phyloP scores from a whole-genome alignment of 169 alveolate species.

The Plasmodium fragile region DNA sequence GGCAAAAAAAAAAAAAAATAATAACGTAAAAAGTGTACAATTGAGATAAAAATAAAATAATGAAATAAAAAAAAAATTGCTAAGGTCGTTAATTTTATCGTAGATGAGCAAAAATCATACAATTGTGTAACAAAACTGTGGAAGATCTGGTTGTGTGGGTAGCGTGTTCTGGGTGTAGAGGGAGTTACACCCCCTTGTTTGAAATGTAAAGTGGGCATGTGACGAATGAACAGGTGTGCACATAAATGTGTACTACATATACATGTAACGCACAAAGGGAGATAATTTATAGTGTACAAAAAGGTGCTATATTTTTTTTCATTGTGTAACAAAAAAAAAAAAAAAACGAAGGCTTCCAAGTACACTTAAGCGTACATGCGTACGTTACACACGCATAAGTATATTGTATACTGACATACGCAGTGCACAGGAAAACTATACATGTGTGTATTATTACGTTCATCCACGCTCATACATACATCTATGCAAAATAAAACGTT shows the following conservation, averaged over 20 bases:
- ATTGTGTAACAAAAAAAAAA: background rate
- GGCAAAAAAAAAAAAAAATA: background rate
- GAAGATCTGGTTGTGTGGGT: background rate
- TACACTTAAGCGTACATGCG: background rate
- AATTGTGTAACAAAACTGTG: slow-evolving; percentile 1
- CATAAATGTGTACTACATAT: background rate
- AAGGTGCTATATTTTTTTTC: background rate
- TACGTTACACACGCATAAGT: background rate
- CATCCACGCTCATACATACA: background rate
- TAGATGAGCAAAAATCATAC: background rate
- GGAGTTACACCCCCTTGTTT: background rate
- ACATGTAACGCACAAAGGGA: background rate
- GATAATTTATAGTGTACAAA: background rate
- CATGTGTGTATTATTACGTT: background rate
- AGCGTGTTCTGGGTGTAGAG: background rate
- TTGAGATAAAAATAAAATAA: background rate
- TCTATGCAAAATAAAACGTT: background rate
- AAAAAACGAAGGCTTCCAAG: background rate
- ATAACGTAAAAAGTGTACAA: background rate
- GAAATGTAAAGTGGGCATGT: background rate
- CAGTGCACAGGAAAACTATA: background rate
- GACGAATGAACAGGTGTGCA: background rate
- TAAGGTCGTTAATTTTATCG: background rate
- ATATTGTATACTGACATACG: background rate
- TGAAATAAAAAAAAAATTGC: background rate